Base-by-base conservation (phyloP, 2,329 filamentous ascomycete genomes). In the Alternaria rosae region DNA sequence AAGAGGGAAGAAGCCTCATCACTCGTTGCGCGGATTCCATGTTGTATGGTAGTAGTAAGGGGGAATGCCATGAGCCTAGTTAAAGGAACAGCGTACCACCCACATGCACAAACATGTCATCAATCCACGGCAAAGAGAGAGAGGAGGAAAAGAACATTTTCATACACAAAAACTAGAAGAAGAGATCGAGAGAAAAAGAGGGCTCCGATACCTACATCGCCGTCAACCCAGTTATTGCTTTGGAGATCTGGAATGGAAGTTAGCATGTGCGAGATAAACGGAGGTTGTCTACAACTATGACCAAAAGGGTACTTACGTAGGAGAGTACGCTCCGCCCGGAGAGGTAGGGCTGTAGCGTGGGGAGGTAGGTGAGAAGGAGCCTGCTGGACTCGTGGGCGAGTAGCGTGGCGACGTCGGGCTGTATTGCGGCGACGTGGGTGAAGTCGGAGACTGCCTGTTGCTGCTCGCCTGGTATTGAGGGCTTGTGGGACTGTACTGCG, bases 401-500 rank as follows among this genome's bases (percentile, higher is more conserved):
- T 74, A 78, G n/a, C 62, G 64, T 26, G 69, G 78, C 23, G 76
- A 77, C 8, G 73, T 76, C 6, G 75, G 75, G 50, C 72, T 76
- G 64, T 75, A 79, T 47, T 72, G 74, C 0, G 78, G 78, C 21
- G 76, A 79, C 2, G 79, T 80, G 13, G 80, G 79, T 13, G 78
- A 80, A 79, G 90, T 91, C 5, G 84, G 70, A 43, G 69, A 66
- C 30, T 73, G 73, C 6, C 85, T n/a, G 85, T 87, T 65, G 28
- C 76, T 88, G 86, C 30, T 86, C 84, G 80, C 74, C 78, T 83
- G 70, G 84, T 87, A 69, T 84, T 77, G 72, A n/a, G 78, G 89
- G 54, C 87, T 90, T 4, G 89, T 87, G n/a, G 89, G 89, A 73
- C 88, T 91, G 80, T 92, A 92, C 73, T 85, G 88, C 57, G 90